A percentile compares a stretch with the other conserved stretches of the same genome.
phyloP scores from a whole-genome alignment of 139 green algal genomes.

The Ulvella scutata region DNA sequence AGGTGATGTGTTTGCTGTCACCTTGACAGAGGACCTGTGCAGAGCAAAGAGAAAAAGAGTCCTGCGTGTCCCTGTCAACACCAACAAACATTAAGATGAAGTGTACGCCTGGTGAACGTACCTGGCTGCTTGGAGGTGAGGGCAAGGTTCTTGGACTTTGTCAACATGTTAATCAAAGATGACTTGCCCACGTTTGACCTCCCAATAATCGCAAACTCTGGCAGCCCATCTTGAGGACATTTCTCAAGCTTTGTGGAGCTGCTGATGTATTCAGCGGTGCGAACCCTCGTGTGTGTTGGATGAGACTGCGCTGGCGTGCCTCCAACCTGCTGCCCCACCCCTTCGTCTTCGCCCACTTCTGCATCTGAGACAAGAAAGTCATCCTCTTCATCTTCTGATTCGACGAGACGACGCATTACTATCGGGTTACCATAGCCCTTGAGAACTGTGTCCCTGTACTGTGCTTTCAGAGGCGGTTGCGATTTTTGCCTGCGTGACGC shows the following conservation, averaged over 20 bases:
- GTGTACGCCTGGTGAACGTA: too few species aligned
- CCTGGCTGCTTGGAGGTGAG: constrained; percentile 85
- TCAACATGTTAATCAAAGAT: constrained; percentile 91
- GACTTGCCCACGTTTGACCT: constrained; percentile 96
- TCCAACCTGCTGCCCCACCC: not conserved
- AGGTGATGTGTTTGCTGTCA: too few species aligned
- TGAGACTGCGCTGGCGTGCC: not conserved
- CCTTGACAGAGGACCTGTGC: too few species aligned
- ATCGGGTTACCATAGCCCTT: not conserved
- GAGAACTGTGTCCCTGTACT: too few species aligned
- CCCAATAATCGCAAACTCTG: constrained; percentile 93
- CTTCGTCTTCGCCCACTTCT: too few species aligned
- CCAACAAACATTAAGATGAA: too few species aligned
- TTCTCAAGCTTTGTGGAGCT: not conserved
- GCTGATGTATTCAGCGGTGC: not conserved
- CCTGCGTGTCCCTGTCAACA: too few species aligned
- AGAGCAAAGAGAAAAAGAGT: too few species aligned
- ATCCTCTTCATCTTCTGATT: not conserved
- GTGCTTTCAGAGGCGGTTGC: too few species aligned
- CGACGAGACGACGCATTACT: not conserved
- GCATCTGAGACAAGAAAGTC: too few species aligned
- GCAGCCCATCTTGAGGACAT: constrained; percentile 9
- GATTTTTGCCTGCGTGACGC: too few species aligned
- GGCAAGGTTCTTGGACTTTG: constrained; percentile 49
- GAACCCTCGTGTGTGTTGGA: not conserved